phyloP scores from a whole-genome alignment of 371 early-diverging fungal genomes.

The Rhizomucor pusillus region DNA sequence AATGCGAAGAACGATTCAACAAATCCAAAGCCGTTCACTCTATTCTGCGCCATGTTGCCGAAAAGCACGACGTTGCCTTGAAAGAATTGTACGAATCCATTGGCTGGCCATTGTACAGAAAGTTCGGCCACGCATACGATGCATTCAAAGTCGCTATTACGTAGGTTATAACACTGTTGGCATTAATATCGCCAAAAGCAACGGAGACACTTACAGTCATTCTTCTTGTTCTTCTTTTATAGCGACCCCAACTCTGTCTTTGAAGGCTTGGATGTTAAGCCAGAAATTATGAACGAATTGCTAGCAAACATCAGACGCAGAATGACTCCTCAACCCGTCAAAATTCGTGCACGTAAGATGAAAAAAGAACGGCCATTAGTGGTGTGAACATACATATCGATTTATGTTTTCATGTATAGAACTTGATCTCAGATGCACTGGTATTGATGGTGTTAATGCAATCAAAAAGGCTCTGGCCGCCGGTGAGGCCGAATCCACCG shows the following conservation, averaged over 20 bases:
- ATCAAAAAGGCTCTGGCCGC: conserved; percentile 92
- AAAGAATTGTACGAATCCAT: conserved; percentile 88
- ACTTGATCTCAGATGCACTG: conserved; percentile 96
- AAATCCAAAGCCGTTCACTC: conserved; percentile 95
- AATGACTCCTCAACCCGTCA: conserved; percentile 95
- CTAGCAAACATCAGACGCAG: conserved; percentile 84
- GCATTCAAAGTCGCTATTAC: conserved; percentile 93
- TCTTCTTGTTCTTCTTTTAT: conserved; percentile 3
- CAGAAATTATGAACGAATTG: conserved; percentile 72
- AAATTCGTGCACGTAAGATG: conserved; percentile 85
- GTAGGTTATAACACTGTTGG: conserved; percentile 46
- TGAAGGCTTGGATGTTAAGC: conserved; percentile 71
- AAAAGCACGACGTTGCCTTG: conserved; percentile 79
- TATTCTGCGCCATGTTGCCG: conserved; percentile 89
- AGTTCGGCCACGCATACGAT: conserved; percentile 98
- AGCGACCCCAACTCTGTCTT: conserved; percentile 91
- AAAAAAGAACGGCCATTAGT: background rate
- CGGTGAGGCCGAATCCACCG: conserved; percentile 86
- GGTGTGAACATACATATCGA: background rate
- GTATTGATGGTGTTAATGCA: conserved; percentile 96
- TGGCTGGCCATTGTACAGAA: conserved; percentile 98
- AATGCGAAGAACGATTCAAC: conserved; percentile 95
- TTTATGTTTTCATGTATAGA: conserved; percentile 46
- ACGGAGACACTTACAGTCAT: conserved; percentile 1
- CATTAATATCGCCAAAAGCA: background rate